A percentile compares a stretch with the other conserved stretches of the same genome.
Conservation (phyloP, 768 basidiomycete genomes). For the Clitopilus hobsonii region DNA sequence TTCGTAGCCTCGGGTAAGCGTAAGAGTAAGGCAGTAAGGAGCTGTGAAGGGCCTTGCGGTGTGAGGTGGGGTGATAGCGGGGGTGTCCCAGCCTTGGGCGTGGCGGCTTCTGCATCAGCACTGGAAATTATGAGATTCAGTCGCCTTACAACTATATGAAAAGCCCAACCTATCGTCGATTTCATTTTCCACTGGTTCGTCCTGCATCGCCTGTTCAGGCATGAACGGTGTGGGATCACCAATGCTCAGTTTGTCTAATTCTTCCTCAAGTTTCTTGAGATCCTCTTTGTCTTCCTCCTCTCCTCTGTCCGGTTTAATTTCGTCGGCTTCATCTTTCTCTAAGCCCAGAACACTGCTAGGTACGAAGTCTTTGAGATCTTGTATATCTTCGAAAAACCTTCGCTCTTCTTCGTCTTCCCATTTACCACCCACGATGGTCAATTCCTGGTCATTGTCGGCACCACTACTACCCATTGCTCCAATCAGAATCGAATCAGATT, state of each 20-base stretch:
- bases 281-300: conserved; percentile 61
- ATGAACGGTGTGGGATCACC: conserved; percentile 24
- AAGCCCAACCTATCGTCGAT: conserved; percentile 36
- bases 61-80: conserved; percentile 66
- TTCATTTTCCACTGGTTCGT: conserved; percentile 11
- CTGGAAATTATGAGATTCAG: conserved; percentile 17
- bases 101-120: conserved; percentile 56
- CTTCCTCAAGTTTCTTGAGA: conserved; percentile 71
- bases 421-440: conserved; percentile 63
- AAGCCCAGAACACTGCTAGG: conserved; percentile 85
- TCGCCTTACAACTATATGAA: no score
- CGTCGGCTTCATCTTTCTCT: conserved; percentile 22
- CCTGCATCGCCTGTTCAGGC: conserved; percentile 6
- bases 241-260: conserved; percentile 58
- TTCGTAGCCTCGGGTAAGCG: conserved; percentile 95
- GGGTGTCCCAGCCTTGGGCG: conserved; percentile 58
- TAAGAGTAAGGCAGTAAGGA: conserved; percentile 85
- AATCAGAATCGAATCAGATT: conserved; percentile 78
- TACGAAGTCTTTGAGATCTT: conserved; percentile 89
- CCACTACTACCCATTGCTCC: conserved; percentile 40
- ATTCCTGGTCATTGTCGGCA: conserved; percentile 47
- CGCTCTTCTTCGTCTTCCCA: conserved; percentile 99
- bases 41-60: conserved; percentile 88
- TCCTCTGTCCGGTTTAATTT: conserved; percentile 30
- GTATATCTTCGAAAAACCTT: conserved; percentile 88